phyloP scores from a whole-genome alignment of 495 filamentous ascomycete species.

The Lophiotrema nucula region DNA sequence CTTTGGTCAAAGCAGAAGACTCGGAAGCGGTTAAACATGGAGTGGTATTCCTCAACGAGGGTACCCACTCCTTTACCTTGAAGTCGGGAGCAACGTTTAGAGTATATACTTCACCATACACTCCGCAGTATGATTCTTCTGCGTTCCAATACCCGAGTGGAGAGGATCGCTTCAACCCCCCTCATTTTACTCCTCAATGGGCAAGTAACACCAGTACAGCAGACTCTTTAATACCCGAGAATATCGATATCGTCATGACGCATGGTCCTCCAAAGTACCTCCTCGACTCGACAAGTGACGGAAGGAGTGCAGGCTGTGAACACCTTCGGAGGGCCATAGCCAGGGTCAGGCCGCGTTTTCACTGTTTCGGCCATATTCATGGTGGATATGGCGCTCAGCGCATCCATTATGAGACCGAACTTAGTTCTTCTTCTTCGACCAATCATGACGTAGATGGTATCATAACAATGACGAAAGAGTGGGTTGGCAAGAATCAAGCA shows the following conservation, averaged over 20 bases:
- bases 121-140: slow-evolving; percentile 13
- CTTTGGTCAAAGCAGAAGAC: slow-evolving; percentile 6
- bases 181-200: slow-evolving; percentile 2
- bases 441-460: not conserved
- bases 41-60: slow-evolving; percentile 25
- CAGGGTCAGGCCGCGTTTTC: slow-evolving; percentile 50
- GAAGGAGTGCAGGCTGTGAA: slow-evolving; percentile 15
- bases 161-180: slow-evolving; percentile 26
- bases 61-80: slow-evolving; percentile 24
- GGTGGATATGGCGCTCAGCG: slow-evolving; percentile 36
- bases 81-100: slow-evolving; percentile 23
- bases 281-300: slow-evolving; percentile 10
- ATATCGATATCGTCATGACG: slow-evolving; percentile 32
- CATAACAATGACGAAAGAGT: slow-evolving; percentile 4
- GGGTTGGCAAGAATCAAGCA: slow-evolving; percentile 37
- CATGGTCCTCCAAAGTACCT: slow-evolving; percentile 32
- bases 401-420: slow-evolving; percentile 1
- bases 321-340: slow-evolving; percentile 40
- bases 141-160: slow-evolving; percentile 20
- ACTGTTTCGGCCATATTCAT: slow-evolving; percentile 65
- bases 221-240: slow-evolving; percentile 8
- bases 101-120: slow-evolving; percentile 21
- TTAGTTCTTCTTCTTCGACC: not conserved
- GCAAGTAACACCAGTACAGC: slow-evolving; percentile 31
- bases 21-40: slow-evolving; percentile 4